Conservation (phyloP, 257 asterid species). For the Plantago major region DNA sequence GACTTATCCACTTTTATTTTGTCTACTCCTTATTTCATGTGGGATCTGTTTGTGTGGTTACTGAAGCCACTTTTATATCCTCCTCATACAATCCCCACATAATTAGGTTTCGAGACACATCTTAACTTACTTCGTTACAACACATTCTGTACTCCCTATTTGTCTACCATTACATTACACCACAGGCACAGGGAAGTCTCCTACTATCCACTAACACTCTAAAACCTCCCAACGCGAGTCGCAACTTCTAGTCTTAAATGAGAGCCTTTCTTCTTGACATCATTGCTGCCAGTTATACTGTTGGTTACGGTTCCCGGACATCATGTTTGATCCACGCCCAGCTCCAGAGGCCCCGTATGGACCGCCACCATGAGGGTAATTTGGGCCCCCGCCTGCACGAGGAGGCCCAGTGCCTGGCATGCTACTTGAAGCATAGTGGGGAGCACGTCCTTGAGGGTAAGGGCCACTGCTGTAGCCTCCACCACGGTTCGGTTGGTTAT, state of each 20-base stretch:
- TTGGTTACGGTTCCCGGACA: slow-evolving; percentile 68
- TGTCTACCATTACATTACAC: too few species aligned
- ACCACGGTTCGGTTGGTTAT: slow-evolving; percentile 70
- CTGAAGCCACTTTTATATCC: too few species aligned
- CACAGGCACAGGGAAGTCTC: too few species aligned
- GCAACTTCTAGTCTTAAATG: not conserved
- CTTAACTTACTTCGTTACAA: too few species aligned
- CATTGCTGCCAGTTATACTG: slow-evolving; percentile 90
- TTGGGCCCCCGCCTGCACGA: slow-evolving; percentile 70
- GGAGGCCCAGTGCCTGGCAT: slow-evolving; percentile 62
- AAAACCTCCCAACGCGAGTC: not conserved
- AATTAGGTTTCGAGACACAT: too few species aligned
- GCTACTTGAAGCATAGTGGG: slow-evolving; percentile 55
- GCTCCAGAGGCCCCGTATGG: slow-evolving; percentile 68
- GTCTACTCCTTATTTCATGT: too few species aligned
- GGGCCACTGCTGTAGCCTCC: slow-evolving; percentile 65
- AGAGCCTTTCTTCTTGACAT: slow-evolving; percentile 7
- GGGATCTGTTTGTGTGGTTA: too few species aligned
- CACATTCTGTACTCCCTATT: too few species aligned
- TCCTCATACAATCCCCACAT: too few species aligned
- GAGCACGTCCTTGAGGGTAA: slow-evolving; percentile 75
- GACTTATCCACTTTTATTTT: slow-evolving; percentile 3
- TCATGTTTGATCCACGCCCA: slow-evolving; percentile 75
- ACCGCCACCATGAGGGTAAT: slow-evolving; percentile 67
- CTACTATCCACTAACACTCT: not conserved